Conservation (phyloP, 1,139 yeast species). For the Blastobotrys capitulatus region DNA sequence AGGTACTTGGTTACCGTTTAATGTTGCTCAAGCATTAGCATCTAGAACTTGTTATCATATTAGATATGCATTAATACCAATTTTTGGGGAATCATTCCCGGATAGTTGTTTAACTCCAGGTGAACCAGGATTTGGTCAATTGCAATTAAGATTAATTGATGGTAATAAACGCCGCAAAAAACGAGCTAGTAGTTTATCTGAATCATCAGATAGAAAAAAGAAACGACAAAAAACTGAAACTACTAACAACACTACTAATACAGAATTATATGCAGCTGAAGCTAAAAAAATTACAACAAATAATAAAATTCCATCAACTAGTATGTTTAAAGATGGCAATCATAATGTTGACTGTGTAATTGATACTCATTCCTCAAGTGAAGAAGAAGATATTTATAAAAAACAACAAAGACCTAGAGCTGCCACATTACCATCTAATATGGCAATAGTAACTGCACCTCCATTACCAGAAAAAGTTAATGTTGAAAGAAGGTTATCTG, state of each 20-base stretch:
- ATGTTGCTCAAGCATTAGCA: constrained; percentile 64
- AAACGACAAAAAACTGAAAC: constrained; percentile 1
- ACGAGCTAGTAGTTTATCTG: constrained; percentile 15
- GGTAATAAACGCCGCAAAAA: constrained; percentile 18
- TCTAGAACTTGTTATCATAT: constrained; percentile 72
- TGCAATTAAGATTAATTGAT: constrained; percentile 20
- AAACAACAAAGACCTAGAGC: constrained; percentile 7
- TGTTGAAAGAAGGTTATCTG: constrained; percentile 22
- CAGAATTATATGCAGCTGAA: no score
- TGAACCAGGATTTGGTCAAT: constrained; percentile 59
- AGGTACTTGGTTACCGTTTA: constrained; percentile 89
- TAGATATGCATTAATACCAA: constrained; percentile 68
- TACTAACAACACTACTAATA: no score
- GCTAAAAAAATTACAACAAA: no score
- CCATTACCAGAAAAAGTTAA: constrained; percentile 24
- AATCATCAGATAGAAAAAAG: constrained; percentile 14
- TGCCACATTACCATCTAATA: constrained; percentile 3
- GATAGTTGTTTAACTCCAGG: constrained; percentile 60
- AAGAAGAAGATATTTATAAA: neutral
- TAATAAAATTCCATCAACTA: no score
- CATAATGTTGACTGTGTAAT: constrained; percentile 2
- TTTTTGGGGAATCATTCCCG: constrained; percentile 75
- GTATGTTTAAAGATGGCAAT: no score
- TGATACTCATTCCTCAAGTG: constrained; percentile 8
- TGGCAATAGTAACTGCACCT: constrained; percentile 12